A percentile compares a stretch with the other conserved stretches of the same genome.
These are phyloP conservation scores for Blepharisma stoltei DNA, from an alignment of 73 alveolate species.

Conservation along the genomic window DNA sequence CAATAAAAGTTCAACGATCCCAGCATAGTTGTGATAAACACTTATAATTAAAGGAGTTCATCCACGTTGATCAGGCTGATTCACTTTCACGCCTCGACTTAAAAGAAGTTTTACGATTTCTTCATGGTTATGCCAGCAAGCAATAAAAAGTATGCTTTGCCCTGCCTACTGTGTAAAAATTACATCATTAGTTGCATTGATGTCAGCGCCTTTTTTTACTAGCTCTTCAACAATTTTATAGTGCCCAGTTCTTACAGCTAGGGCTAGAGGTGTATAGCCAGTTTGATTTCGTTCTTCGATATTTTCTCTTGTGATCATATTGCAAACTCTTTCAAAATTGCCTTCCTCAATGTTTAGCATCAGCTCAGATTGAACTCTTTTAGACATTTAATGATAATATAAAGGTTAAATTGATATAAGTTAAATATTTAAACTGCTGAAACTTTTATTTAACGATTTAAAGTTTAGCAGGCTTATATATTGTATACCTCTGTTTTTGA, in stretches of 20 bases:
- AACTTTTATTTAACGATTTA: too few species aligned
- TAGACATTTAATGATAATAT: too few species aligned
- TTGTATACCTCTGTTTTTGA: too few species aligned
- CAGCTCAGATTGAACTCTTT: too few species aligned
- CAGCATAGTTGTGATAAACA: conserved; percentile 21
- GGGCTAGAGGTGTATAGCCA: conserved; percentile 46
- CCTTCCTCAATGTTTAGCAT: conserved; percentile 23
- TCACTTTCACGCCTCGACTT: conserved; percentile 40
- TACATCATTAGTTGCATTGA: conserved; percentile 45
- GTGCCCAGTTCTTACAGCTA: conserved; percentile 35
- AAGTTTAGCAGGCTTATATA: too few species aligned
- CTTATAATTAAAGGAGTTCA: conserved; percentile 56
- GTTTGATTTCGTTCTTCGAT: conserved; percentile 34
- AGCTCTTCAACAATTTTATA: conserved; percentile 29
- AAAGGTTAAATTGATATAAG: too few species aligned
- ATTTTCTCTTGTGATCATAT: conserved; percentile 5
- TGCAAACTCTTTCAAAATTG: conserved; percentile 30
- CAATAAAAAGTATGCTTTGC: conserved; percentile 42
- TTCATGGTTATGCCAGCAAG: conserved; percentile 39
- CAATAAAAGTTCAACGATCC: not conserved
- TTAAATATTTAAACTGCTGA: too few species aligned
- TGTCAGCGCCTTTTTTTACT: conserved; percentile 42
- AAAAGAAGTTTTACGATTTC: conserved; percentile 36
- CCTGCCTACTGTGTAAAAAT: conserved; percentile 34
- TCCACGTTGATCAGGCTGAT: conserved; percentile 48